Evolutionary conservation across 768 basidiomycete species (phyloP), one percentile per base, ranked within the genome.

Genomic region (Sistotremastrum suecicum): DNA sequence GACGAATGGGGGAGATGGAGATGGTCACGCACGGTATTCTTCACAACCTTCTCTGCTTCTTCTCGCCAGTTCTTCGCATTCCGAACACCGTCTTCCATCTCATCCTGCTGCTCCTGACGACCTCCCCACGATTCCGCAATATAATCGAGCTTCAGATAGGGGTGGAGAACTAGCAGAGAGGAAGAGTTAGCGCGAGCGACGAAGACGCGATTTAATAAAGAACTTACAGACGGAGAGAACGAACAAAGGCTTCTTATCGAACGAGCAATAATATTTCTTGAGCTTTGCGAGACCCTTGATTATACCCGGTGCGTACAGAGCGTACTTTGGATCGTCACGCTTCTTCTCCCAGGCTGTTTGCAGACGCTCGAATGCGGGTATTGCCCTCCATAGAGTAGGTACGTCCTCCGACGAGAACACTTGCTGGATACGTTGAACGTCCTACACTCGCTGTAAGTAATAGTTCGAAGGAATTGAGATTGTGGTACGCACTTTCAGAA

Each of bases 301-400:
- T 9, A 65, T 48, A 1, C 57, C 53, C 0, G 42, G 32, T 5
- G 54, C 43, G 46, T 54, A 64, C 37, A 53, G 5, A 0, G 6
- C 1, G 30, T 47, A 65, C 3, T 33, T 9, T 0, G 28, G 28
- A 4, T 52, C 6, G 0, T 46, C 5, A 1, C 3, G 12, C 48
- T 61, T 63, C 9, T 37, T 46, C 12, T 61, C 60, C 60, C 59
- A 63, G 2, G 51, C 48, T 0, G 55, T 51, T 7, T 51, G 58
- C 0, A 65, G 53, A 2, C 54, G 49, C 37, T 65, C 57, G 5
- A 64, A 37, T 0, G 54, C 52, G 3, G 58, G 60, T 5, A 64
- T 56, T 0, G 52, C 57, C 3, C 37, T 42, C 46, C 52, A 62
- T 0, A 65, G 51, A 0, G 60, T 63, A 1, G 55, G 55, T 0